Percentiles rank a stretch among this genome's conserved stretches.
Conservation (phyloP, 768 basidiomycete species). For the Rhodotorula graminis region DNA sequence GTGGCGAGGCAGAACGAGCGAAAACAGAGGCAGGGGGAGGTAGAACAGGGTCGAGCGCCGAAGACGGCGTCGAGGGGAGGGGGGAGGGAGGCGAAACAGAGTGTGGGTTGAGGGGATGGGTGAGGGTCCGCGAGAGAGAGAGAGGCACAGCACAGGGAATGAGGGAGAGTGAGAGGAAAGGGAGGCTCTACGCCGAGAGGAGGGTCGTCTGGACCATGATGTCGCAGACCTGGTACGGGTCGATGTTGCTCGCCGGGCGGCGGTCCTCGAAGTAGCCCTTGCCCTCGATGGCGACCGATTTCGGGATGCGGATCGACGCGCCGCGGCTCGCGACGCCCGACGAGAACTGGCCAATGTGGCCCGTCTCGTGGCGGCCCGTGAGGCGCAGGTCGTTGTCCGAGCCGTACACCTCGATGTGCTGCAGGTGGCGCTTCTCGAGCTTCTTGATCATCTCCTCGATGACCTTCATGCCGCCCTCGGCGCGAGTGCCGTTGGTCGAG, state of each 20-base stretch:
- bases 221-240: slow-evolving; percentile 87
- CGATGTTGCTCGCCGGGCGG: slow-evolving; percentile 96
- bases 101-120: neutral
- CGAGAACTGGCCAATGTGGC: slow-evolving; percentile 82
- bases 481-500: slow-evolving; percentile 90
- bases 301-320: slow-evolving; percentile 90
- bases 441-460: slow-evolving; percentile 94
- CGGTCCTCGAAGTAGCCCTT: slow-evolving; percentile 83
- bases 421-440: slow-evolving; percentile 78
- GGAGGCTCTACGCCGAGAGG: neutral
- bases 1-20: too few species aligned
- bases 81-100: too few species aligned
- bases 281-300: slow-evolving; percentile 85
- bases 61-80: neutral
- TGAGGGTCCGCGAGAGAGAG: neutral
- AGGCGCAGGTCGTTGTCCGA: slow-evolving; percentile 78
- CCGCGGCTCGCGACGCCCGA: slow-evolving; percentile 97
- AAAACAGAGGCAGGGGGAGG: too few species aligned
- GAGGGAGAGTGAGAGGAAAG: neutral
- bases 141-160: neutral
- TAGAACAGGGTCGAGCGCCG: neutral
- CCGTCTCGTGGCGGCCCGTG: slow-evolving; percentile 96
- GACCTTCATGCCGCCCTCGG: slow-evolving; percentile 79
- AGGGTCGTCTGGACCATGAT: slow-evolving; percentile 35
- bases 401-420: slow-evolving; percentile 88